phyloP scores from a whole-genome alignment of 2,329 filamentous ascomycete species.

The Aspergillus aculeatinus region DNA sequence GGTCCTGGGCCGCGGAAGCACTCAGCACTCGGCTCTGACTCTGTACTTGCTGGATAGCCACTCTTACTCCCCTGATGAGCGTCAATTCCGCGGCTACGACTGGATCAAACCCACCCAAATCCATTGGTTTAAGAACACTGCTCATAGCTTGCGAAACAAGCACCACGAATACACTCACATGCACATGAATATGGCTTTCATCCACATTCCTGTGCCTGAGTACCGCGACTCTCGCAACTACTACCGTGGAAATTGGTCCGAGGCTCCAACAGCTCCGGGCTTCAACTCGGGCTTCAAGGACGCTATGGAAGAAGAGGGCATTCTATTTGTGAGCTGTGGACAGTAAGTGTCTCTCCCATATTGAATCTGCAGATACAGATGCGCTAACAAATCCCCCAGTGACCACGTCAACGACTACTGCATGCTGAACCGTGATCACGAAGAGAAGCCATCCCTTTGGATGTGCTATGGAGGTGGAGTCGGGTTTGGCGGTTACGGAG shows the following conservation, averaged over 20 bases:
- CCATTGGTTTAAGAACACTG: constrained; percentile 85
- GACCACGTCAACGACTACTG: constrained; percentile 99
- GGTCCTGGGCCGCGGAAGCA: constrained; percentile 74
- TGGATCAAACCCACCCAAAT: constrained; percentile 96
- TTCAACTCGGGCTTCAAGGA: constrained; percentile 94
- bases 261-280: constrained; percentile 79
- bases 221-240: constrained; percentile 65
- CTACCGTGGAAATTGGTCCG: constrained; percentile 71
- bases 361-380: not conserved
- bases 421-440: constrained; percentile 61
- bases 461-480: constrained; percentile 96
- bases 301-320: constrained; percentile 78
- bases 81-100: constrained; percentile 87
- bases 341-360: constrained; percentile 62
- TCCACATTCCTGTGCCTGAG: constrained; percentile 94
- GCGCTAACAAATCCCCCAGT: constrained; percentile 43
- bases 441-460: constrained; percentile 72
- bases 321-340: constrained; percentile 85
- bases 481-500: constrained; percentile 93
- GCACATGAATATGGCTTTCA: constrained; percentile 94
- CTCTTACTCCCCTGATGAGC: constrained; percentile 85
- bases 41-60: constrained; percentile 96
- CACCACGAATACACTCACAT: constrained; percentile 85
- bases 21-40: constrained; percentile 84
- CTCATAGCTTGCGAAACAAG: constrained; percentile 68